phyloP scores from a whole-genome alignment of 129 eudicot species.

The Logfia minima region DNA sequence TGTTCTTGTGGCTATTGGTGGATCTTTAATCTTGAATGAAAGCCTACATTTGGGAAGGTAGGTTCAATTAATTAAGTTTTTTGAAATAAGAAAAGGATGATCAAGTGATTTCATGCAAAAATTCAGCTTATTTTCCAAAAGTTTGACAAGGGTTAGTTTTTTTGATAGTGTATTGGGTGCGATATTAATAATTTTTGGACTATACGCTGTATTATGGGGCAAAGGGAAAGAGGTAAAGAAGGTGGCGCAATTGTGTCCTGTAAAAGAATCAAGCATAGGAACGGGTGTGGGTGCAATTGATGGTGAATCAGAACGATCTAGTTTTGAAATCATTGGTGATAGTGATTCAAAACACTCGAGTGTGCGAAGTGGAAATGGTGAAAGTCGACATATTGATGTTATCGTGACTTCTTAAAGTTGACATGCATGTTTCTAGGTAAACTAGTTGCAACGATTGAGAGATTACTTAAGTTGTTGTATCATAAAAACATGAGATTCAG shows the following conservation, averaged over 20 bases:
- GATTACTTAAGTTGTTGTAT: slow-evolving; percentile 4
- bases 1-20: slow-evolving; percentile 57
- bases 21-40: slow-evolving; percentile 54
- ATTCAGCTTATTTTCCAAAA: not conserved
- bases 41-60: slow-evolving; percentile 68
- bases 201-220: slow-evolving; percentile 66
- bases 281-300: not conserved
- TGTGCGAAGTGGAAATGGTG: slow-evolving; percentile 25
- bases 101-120: not conserved
- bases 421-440: not conserved
- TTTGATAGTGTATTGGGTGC: slow-evolving; percentile 55
- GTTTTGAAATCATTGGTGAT: slow-evolving; percentile 21
- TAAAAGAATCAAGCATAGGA: slow-evolving; percentile 26
- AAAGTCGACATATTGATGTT: slow-evolving; percentile 28
- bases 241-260: slow-evolving; percentile 30
- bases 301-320: slow-evolving; percentile 17
- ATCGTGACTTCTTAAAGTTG: slow-evolving; percentile 21
- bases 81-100: not conserved
- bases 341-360: slow-evolving; percentile 32
- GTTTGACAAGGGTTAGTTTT: not conserved
- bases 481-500: not conserved
- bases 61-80: not conserved
- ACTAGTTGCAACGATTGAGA: not conserved
- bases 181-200: slow-evolving; percentile 48
- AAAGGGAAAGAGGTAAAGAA: slow-evolving; percentile 53